Evolutionary conservation across 2,329 filamentous ascomycete species (phyloP), one percentile per base, ranked within the genome.

Genomic region (Alternaria tenuissima): DNA sequence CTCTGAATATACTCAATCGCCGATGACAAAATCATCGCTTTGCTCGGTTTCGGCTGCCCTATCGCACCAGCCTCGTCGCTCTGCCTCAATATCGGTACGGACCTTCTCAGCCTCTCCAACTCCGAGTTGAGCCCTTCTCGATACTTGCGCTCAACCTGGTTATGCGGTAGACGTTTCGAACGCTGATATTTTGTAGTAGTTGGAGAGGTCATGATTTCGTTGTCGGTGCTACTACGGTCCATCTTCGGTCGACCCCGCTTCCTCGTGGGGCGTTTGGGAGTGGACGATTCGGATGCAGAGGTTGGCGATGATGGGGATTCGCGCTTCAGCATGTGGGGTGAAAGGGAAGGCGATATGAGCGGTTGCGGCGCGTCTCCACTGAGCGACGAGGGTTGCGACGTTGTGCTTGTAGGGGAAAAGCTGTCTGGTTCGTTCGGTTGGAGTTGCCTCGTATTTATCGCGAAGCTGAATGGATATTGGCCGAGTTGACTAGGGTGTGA

Each of bases 1-100:
- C 51, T 65, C 20, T 63, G 64, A 32, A 77, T 77, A 43, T 77
- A 76, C 6, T 77, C 74, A 38, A 77, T 76, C 7, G 75, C 75
- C 7, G 66, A 67, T 0, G 69, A 63, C 8, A 77, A 62, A 11
- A 77, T 69, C 67, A 71, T 76, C 18, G 73, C 71, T 47, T 77
- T 77, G 53, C 72, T 76, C 8, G 75, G 75, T 58, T 74, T 74
- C 1, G 72, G 68, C 47, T 72, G 68, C 28, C 72, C 71, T 48
- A 72, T 71, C 3, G 64, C 59, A 22, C 58, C 67, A 3, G 61
- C 65, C 14, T 70, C 64, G 8, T 76, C 73, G 30, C 65, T 67
- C 52, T 77, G 75, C 5, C 71, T 63, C 5, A 79, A 67, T 4
- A 72, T 72, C 4, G 73, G 73, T 5, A 76, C 68, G 12, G 73